Evolutionary conservation across 1,284 basidiomycete species (phyloP), one percentile per base, ranked within the genome.

Genomic region (Lentinula novae-zelandiae): DNA sequence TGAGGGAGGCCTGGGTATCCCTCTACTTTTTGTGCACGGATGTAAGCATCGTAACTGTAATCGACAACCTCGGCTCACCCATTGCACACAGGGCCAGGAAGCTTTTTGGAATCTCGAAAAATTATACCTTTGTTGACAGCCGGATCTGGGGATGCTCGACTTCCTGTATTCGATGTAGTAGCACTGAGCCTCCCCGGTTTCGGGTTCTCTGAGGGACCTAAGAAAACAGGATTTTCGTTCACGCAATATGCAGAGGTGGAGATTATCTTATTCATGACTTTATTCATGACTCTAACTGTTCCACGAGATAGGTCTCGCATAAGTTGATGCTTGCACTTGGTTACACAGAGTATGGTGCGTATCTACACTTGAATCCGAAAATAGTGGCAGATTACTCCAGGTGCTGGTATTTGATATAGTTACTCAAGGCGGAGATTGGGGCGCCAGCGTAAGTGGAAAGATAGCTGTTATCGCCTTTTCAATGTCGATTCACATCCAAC

Each of bases 91-190:
- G 85, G 85, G 85, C 84, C 85, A 0, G 84, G 85, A 39, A 74
- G 76, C 58, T 85, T 86, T 66, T 65, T 82, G 36, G 84, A 87
- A 71, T 78, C 76, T 12, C 69, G 71, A 52, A 87, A 83, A 69
- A 68, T 86, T 0, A 68, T 86, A 0, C 82, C 84, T 0, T 64
- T 84, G 0, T 70, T 87, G 56, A 75, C 73, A 0, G 66, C 71
- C 1, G 69, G 72, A 0, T 74, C 75, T 0, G 51, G 72, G 2
- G 75, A 79, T 2, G 71, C 79, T 40, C 75, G 79, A 3, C 72
- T 80, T 42, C 83, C 84, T 0, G 80, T 76, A 54, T 87, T 87
- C 65, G 82, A 87, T 65, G 81, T 86, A 15, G 81, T 86, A 0
- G 78, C 79, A 0, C 63, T 78, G 2, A 80, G 81, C 65, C 64